Conservation (phyloP, 169 alveolate species). For the Babesia ovis region DNA sequence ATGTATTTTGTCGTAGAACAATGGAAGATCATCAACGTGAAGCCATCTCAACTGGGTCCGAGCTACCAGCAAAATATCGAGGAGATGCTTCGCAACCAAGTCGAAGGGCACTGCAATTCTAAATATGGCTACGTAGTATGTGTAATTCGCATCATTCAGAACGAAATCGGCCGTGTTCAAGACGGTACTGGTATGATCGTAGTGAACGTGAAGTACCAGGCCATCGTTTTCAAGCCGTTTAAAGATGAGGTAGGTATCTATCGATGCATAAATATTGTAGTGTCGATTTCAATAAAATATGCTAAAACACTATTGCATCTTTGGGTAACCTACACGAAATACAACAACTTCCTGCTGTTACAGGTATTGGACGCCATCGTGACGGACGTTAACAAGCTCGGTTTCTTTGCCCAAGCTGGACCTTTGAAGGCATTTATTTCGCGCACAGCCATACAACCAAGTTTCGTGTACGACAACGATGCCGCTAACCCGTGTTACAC, state of each 20-base stretch:
- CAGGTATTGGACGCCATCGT: slow-evolving; percentile 88
- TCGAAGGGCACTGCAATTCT: slow-evolving; percentile 85
- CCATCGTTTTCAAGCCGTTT: slow-evolving; percentile 88
- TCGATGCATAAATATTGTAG: no score
- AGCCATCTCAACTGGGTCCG: slow-evolving; percentile 90
- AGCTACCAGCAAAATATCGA: slow-evolving; percentile 84
- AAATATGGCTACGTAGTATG: slow-evolving; percentile 86
- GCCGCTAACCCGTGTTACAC: slow-evolving; percentile 83
- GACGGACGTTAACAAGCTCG: slow-evolving; percentile 88
- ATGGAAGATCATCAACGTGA: slow-evolving; percentile 86
- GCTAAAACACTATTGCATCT: background rate
- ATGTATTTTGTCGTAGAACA: slow-evolving; percentile 90
- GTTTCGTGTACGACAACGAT: slow-evolving; percentile 83
- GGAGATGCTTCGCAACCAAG: slow-evolving; percentile 85
- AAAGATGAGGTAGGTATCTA: slow-evolving; percentile 83
- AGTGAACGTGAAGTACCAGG: slow-evolving; percentile 88
- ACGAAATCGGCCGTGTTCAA: slow-evolving; percentile 89
- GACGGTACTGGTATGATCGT: slow-evolving; percentile 91
- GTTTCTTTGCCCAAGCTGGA: slow-evolving; percentile 90
- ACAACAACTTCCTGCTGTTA: slow-evolving; percentile 4
- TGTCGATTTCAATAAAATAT: background rate
- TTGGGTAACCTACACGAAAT: background rate
- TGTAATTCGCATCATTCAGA: slow-evolving; percentile 85
- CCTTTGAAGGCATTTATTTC: slow-evolving; percentile 89
- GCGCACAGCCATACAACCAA: slow-evolving; percentile 85